These are phyloP conservation scores for Ceriops tagal DNA, from an alignment of 345 rosid species.

Conservation along the genomic window DNA sequence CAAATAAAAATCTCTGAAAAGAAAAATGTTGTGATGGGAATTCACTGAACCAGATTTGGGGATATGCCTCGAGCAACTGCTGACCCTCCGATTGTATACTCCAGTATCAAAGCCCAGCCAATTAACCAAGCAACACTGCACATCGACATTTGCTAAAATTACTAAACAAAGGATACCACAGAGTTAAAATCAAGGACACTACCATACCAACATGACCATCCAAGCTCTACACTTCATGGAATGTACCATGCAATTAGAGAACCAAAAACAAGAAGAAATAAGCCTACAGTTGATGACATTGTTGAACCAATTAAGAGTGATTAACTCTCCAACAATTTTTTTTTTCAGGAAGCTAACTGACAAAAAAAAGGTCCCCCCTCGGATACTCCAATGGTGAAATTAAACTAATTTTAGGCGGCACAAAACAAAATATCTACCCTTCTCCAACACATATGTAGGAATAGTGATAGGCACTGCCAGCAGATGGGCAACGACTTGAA, in stretches of 20 bases:
- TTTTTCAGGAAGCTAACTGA: neutral
- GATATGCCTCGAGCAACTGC: conserved; percentile 94
- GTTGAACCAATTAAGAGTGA: neutral
- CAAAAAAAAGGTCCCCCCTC: neutral
- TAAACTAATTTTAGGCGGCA: neutral
- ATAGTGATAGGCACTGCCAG: conserved; percentile 99
- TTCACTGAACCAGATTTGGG: conserved; percentile 61
- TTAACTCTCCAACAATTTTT: neutral
- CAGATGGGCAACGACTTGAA: conserved; percentile 92
- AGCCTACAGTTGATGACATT: neutral
- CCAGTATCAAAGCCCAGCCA: conserved; percentile 92
- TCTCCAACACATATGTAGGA: conserved; percentile 92
- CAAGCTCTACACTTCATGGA: neutral
- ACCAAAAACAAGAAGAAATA: neutral
- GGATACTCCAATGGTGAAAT: neutral
- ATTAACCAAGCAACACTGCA: conserved; percentile 92
- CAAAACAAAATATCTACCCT: conserved; percentile 42
- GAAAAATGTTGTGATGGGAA: conserved; percentile 4
- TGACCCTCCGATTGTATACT: conserved; percentile 91
- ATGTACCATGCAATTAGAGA: neutral
- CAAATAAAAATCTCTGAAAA: neutral
- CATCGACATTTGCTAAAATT: conserved; percentile 1
- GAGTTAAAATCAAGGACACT: neutral
- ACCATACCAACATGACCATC: too few species aligned
- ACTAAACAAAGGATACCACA: neutral